These are phyloP conservation scores for Hanseniaspora valbyensis DNA, from an alignment of 805 yeast species.

Conservation along the genomic window DNA sequence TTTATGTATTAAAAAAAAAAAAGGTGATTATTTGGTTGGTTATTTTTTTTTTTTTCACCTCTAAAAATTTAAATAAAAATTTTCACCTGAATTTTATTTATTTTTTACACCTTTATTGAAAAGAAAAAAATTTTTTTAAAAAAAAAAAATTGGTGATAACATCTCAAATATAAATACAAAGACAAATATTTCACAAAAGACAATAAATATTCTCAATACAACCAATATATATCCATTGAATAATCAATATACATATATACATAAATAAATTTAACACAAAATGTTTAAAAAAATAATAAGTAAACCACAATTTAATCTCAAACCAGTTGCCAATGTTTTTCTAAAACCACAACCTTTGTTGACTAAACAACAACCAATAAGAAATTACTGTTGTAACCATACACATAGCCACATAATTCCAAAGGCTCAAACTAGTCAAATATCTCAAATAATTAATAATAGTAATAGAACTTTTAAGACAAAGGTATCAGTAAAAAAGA, in stretches of 20 bases:
- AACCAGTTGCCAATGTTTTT: neutral
- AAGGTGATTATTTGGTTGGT: too few species aligned
- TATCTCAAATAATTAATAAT: neutral
- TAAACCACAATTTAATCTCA: neutral
- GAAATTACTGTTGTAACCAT: neutral
- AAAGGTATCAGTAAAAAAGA: conserved; percentile 83
- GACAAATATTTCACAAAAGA: too few species aligned
- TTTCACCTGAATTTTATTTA: too few species aligned
- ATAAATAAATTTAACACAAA: too few species aligned
- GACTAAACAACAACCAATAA: neutral
- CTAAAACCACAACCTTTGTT: neutral
- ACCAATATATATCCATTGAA: neutral
- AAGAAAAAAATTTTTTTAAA: too few species aligned
- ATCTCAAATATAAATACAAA: too few species aligned
- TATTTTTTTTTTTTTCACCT: neutral
- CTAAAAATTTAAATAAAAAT: too few species aligned
- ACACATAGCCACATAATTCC: neutral
- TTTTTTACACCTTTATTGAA: too few species aligned
- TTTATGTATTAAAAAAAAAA: neutral
- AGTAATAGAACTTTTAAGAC: conserved; percentile 70
- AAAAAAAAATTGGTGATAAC: too few species aligned
- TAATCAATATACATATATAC: neutral
- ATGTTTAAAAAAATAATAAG: neutral
- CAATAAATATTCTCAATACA: too few species aligned
- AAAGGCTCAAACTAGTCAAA: neutral